A percentile compares a stretch with the other conserved stretches of the same genome.
Conservation (phyloP, 148 eudicot species). For the Arbutus unedo region DNA sequence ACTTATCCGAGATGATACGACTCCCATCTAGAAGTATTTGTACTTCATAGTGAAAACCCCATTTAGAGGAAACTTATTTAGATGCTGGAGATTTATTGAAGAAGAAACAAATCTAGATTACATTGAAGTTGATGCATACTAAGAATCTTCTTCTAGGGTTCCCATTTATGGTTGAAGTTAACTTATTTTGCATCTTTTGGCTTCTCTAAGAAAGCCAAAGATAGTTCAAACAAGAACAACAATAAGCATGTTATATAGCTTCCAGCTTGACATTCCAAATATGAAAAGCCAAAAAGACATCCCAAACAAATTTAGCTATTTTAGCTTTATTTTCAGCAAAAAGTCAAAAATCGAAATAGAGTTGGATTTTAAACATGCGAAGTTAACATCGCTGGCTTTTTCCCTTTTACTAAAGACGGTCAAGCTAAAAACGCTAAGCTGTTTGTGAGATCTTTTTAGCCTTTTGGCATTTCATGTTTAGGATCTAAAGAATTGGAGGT, state of each 20-base stretch:
- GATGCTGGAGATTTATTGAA: too few species aligned
- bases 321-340: neutral
- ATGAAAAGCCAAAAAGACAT: neutral
- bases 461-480: neutral
- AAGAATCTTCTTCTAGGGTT: too few species aligned
- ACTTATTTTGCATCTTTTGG: neutral
- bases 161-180: neutral
- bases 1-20: too few species aligned
- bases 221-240: neutral
- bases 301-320: neutral
- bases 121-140: too few species aligned
- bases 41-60: too few species aligned
- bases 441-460: neutral
- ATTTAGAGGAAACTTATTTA: too few species aligned
- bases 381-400: neutral
- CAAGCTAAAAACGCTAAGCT: neutral
- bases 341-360: neutral
- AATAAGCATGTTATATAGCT: neutral
- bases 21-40: too few species aligned
- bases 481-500: neutral
- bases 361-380: neutral
- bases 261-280: neutral
- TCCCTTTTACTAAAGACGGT: neutral
- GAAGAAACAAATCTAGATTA: too few species aligned
- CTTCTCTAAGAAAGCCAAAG: neutral